phyloP scores from a whole-genome alignment of 2,329 filamentous ascomycete species.

The Malbranchea cinnamomea region DNA sequence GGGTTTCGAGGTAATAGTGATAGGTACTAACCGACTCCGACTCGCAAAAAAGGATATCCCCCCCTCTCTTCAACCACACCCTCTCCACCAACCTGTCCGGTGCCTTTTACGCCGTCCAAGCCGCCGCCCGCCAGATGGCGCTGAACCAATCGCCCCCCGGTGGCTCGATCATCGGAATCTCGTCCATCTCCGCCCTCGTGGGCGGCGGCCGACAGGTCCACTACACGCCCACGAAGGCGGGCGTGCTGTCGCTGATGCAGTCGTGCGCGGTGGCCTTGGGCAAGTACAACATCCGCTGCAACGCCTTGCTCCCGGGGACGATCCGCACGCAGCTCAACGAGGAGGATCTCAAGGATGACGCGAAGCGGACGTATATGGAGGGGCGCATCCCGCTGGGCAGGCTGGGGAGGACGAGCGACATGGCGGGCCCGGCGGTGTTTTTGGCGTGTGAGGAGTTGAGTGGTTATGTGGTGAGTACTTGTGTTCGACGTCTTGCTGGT shows the following conservation, averaged over 20 bases:
- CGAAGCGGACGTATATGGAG: slow-evolving; percentile 66
- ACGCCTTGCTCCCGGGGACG: slow-evolving; percentile 69
- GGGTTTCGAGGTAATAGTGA: background rate
- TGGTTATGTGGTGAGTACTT: slow-evolving; percentile 47
- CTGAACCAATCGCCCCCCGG: slow-evolving; percentile 52
- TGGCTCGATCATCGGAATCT: slow-evolving; percentile 52
- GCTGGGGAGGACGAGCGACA: slow-evolving; percentile 55
- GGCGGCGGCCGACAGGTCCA: slow-evolving; percentile 68
- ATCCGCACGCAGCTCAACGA: slow-evolving; percentile 76
- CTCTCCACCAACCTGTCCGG: slow-evolving; percentile 71
- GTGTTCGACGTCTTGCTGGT: background rate
- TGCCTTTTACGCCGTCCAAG: slow-evolving; percentile 78
- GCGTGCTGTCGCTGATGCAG: slow-evolving; percentile 68
- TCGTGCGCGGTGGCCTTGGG: slow-evolving; percentile 67
- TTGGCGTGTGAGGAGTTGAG: slow-evolving; percentile 65
- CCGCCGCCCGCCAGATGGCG: slow-evolving; percentile 72
- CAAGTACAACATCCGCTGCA: slow-evolving; percentile 61
- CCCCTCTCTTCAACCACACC: slow-evolving; percentile 55
- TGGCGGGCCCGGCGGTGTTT: slow-evolving; percentile 75
- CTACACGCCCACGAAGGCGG: slow-evolving; percentile 82
- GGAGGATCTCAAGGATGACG: slow-evolving; percentile 57
- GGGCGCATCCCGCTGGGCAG: slow-evolving; percentile 63
- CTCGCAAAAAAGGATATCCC: slow-evolving; percentile 38
- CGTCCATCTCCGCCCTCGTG: slow-evolving; percentile 26
- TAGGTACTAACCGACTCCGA: slow-evolving; percentile 4